A percentile compares a stretch with the other conserved stretches of the same genome.
These are phyloP conservation scores for Ascobolus immersus DNA, from an alignment of 495 filamentous ascomycete genomes.

Conservation along the genomic window DNA sequence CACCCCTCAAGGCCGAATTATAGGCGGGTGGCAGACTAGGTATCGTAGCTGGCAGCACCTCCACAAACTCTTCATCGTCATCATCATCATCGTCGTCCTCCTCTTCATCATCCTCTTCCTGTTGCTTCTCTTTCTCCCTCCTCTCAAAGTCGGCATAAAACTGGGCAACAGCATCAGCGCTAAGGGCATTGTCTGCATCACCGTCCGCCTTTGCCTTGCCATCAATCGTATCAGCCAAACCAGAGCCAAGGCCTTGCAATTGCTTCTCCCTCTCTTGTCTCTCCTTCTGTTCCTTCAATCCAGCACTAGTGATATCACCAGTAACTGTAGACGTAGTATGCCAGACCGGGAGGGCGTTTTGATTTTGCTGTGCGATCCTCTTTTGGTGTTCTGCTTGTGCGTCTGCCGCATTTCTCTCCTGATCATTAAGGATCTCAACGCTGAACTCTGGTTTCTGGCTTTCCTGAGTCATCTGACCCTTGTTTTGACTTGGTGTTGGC, in stretches of 20 bases:
- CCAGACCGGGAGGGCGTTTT: slow-evolving; percentile 76
- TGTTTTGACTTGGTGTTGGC: slow-evolving; percentile 23
- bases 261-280: slow-evolving; percentile 13
- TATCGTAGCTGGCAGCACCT: slow-evolving; percentile 14
- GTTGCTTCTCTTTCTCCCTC: slow-evolving; percentile 20
- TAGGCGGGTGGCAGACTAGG: no score
- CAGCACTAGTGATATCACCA: slow-evolving; percentile 15
- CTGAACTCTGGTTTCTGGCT: no score
- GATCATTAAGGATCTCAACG: no score
- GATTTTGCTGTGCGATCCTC: slow-evolving; percentile 47
- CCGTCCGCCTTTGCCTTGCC: slow-evolving; percentile 19
- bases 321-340: slow-evolving; percentile 66
- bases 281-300: slow-evolving; percentile 17
- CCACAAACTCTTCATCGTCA: slow-evolving; percentile 22
- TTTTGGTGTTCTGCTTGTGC: slow-evolving; percentile 42
- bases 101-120: slow-evolving; percentile 24
- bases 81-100: slow-evolving; percentile 27
- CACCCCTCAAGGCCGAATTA: no score
- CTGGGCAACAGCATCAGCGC: slow-evolving; percentile 21
- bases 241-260: slow-evolving; percentile 6
- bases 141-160: slow-evolving; percentile 28
- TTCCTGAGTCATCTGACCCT: slow-evolving; percentile 46
- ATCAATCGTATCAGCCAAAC: slow-evolving; percentile 16
- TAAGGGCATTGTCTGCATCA: slow-evolving; percentile 15
- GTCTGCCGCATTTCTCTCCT: slow-evolving; percentile 51